Evolutionary conservation across 768 basidiomycete species (phyloP), one percentile per base, ranked within the genome.

Genomic region (Termitomyces sp.): DNA sequence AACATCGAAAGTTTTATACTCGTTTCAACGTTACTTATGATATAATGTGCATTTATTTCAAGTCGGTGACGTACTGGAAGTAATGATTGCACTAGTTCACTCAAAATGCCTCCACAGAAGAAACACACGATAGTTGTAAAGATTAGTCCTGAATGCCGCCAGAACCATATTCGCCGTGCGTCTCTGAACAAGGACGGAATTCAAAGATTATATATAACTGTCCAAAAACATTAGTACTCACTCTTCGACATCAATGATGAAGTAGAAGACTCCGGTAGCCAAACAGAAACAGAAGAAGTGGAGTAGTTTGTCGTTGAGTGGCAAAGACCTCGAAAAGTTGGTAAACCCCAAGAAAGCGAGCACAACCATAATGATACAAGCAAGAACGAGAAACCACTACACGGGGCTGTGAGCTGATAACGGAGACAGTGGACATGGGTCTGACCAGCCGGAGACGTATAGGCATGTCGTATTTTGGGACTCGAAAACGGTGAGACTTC

Each of bases 211-310:
- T 26, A 6, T 26, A 20, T 48, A 33, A 58, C 58, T 35, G 47
- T 43, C 33, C 38, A 30, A 8, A 11, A 22, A 45, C 16, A 22
- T 22, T 10, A 13, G 36, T 30, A 73, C 88, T 68, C 63, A 94
- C 91, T 94, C 92, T 58, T 94, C 92, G 9, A 92, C 85, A 64
- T 94, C 92, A 35, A 91, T 79, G 48, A 93, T 90, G 66, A 92
- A 93, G 71, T 92, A 94, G 70, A 93, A 93, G 6, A 92, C 82
- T 3, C 73, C 85, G 0, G 90, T 94, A 1, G 90, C 89, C 26
- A 89, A 60, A 54, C 76, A 76, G 57, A 94, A 87, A 69, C 89
- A 92, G 11, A 88, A 63, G 66, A 94, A 90, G 65, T 89, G 92
- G 28, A 92, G 72, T 16, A 92, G 67, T 70, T 92, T 92, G 79